phyloP scores from a whole-genome alignment of 148 eudicot species.

The Rhododendron ovatum region DNA sequence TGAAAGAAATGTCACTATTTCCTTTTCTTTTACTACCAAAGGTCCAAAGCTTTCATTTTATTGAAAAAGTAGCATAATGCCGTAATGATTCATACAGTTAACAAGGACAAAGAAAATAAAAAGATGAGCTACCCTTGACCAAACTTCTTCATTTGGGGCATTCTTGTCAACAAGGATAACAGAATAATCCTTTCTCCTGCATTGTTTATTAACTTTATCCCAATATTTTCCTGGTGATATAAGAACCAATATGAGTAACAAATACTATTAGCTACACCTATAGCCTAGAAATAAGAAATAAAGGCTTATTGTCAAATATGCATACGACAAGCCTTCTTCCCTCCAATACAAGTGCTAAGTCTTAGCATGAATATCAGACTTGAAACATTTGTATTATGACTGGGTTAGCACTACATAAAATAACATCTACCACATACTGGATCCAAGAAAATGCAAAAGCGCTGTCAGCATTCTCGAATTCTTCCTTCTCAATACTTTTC shows the following conservation, averaged over 20 bases:
- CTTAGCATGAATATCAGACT: background rate
- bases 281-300: background rate
- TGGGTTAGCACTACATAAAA: background rate
- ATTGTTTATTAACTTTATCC: conserved; percentile 70
- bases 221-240: conserved; percentile 67
- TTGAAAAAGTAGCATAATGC: background rate
- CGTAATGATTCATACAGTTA: background rate
- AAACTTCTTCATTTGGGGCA: conserved; percentile 98
- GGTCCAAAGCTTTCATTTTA: background rate
- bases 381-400: background rate
- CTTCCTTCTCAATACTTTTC: background rate
- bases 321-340: background rate
- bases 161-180: conserved; percentile 96
- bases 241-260: background rate
- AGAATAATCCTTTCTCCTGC: conserved; percentile 59
- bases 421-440: background rate
- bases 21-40: background rate
- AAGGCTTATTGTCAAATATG: background rate
- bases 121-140: conserved; percentile 59
- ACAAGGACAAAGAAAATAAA: background rate
- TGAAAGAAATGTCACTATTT: background rate
- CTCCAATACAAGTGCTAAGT: background rate
- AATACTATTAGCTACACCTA: background rate
- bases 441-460: background rate
- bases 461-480: background rate